Conservation (phyloP, 441 rosid species). For the Syzygium malaccense region DNA sequence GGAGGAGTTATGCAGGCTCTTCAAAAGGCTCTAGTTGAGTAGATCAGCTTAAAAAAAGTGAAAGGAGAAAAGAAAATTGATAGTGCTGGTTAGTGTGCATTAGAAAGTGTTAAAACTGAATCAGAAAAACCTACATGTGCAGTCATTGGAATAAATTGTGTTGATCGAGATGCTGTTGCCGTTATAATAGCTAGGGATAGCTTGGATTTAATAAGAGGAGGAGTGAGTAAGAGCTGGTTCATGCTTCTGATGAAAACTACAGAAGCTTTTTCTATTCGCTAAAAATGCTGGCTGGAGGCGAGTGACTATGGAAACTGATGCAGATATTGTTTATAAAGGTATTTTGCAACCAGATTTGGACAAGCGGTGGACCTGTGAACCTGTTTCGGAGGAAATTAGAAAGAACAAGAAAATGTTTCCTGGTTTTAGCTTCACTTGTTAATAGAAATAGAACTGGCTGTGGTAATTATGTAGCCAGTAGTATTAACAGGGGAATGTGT, state of each 20-base stretch:
- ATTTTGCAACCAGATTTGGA: neutral
- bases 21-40: neutral
- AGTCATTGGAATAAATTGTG: neutral
- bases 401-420: neutral
- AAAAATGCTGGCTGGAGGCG: neutral
- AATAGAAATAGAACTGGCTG: neutral
- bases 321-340: neutral
- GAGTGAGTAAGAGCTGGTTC: neutral
- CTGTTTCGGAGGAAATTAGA: neutral
- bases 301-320: neutral
- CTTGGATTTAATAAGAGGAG: neutral
- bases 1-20: neutral
- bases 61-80: neutral
- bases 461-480: neutral
- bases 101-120: neutral
- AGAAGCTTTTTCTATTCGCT: neutral
- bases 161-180: neutral
- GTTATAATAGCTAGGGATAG: neutral
- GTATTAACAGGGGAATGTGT: neutral
- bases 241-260: neutral
- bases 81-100: neutral
- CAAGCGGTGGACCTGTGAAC: neutral
- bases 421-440: neutral
- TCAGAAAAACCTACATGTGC: neutral
- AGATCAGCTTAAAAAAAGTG: neutral